phyloP scores from a whole-genome alignment of 2,329 filamentous ascomycete species.

The Cytospora mali region DNA sequence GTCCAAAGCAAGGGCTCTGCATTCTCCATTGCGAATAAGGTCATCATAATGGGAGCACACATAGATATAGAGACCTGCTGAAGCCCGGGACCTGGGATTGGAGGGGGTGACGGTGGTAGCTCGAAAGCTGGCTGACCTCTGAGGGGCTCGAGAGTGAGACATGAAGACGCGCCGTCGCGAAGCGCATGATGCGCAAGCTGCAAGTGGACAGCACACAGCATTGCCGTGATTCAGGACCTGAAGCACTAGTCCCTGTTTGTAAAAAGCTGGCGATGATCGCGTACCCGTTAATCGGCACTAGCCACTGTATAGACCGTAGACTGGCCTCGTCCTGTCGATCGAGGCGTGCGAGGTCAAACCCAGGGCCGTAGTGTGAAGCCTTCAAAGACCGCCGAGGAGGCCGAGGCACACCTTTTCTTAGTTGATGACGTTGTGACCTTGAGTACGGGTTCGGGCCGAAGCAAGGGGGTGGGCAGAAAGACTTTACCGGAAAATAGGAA shows the following conservation, averaged over 20 bases:
- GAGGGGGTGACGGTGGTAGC: constrained; percentile 5
- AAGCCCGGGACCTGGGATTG: neutral
- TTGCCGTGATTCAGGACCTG: constrained; percentile 21
- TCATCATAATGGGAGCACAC: neutral
- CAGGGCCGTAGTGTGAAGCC: too few relatives aligned
- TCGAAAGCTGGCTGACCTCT: constrained; percentile 13
- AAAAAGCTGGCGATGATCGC: constrained; percentile 24
- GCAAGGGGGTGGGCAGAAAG: constrained; percentile 1
- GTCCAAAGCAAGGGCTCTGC: constrained; percentile 8
- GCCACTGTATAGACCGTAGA: neutral
- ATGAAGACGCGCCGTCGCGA: constrained; percentile 20
- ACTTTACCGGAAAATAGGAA: constrained; percentile 2
- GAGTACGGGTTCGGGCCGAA: constrained; percentile 5
- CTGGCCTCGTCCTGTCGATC: constrained; percentile 3
- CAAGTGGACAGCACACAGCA: constrained; percentile 14
- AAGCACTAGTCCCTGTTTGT: constrained; percentile 19
- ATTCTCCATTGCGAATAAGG: constrained; percentile 8
- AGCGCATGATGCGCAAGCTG: constrained; percentile 15
- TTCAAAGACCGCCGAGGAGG: neutral
- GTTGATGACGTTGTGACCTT: neutral
- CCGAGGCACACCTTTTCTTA: neutral
- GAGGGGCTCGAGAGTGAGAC: constrained; percentile 26
- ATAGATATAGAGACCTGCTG: constrained; percentile 8
- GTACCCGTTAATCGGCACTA: constrained; percentile 12
- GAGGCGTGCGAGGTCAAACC: neutral